phyloP scores from a whole-genome alignment of 2,329 filamentous ascomycete genomes.

The Sporothrix pseudoabietina region DNA sequence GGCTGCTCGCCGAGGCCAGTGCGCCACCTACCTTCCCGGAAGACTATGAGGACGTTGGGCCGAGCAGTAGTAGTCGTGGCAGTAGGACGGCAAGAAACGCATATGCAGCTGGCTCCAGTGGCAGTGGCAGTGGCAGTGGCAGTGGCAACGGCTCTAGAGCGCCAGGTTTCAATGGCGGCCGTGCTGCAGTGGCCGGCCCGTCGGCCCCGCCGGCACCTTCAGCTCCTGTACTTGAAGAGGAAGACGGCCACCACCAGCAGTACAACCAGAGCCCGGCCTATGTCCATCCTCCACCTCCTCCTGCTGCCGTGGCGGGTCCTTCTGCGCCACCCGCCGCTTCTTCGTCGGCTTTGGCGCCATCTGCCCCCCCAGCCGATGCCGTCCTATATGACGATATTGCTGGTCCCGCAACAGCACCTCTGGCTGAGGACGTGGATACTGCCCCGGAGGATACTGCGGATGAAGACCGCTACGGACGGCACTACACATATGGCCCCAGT shows the following conservation, averaged over 20 bases:
- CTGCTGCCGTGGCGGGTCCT: not conserved
- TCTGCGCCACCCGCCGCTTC: not conserved
- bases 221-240: slow-evolving; percentile 60
- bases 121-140: not conserved
- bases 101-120: slow-evolving; percentile 1
- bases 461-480: slow-evolving; percentile 36
- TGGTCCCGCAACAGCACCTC: not conserved
- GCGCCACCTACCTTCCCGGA: slow-evolving; percentile 62
- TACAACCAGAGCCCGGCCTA: slow-evolving; percentile 7
- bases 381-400: not conserved
- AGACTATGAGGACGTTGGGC: slow-evolving; percentile 49
- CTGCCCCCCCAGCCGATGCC: not conserved
- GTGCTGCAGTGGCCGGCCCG: not conserved
- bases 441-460: not conserved
- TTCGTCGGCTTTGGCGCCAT: not conserved
- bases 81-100: slow-evolving; percentile 34
- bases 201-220: slow-evolving; percentile 45
- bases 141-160: not conserved
- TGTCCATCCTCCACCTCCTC: not conserved
- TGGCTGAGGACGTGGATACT: slow-evolving; percentile 39
- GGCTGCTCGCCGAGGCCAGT: slow-evolving; percentile 65
- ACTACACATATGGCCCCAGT: slow-evolving; percentile 36
- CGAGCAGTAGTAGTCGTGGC: slow-evolving; percentile 33
- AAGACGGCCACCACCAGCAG: slow-evolving; percentile 43
- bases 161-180: not conserved